These are phyloP conservation scores for Pleurotus salmoneostramineus DNA, from an alignment of 768 basidiomycete genomes.

Conservation along the genomic window DNA sequence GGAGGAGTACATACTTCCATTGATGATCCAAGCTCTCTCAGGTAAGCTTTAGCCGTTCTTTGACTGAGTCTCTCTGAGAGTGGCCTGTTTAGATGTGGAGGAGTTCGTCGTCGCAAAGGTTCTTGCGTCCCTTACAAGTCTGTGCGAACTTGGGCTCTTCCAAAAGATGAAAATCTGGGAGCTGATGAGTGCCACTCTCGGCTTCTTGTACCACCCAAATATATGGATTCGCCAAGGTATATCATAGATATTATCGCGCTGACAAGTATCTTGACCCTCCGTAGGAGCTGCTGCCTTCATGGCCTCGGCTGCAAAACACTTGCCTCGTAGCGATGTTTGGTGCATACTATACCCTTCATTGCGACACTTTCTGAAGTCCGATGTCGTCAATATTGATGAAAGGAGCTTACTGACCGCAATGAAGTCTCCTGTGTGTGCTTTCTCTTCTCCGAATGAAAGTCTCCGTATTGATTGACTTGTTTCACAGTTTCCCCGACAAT, in stretches of 20 bases:
- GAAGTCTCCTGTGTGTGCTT: constrained; percentile 68
- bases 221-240: constrained; percentile 91
- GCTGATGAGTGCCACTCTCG: constrained; percentile 81
- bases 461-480: neutral
- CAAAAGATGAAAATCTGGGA: constrained; percentile 98
- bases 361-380: constrained; percentile 80
- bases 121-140: constrained; percentile 78
- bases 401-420: constrained; percentile 70
- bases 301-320: constrained; percentile 76
- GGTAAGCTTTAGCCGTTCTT: constrained; percentile 44
- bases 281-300: constrained; percentile 86
- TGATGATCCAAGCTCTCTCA: constrained; percentile 94
- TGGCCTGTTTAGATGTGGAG: constrained; percentile 70
- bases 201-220: constrained; percentile 94
- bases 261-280: constrained; percentile 1
- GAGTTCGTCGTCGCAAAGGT: constrained; percentile 93
- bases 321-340: constrained; percentile 90
- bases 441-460: neutral
- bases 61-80: neutral
- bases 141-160: constrained; percentile 88
- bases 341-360: constrained; percentile 94
- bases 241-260: constrained; percentile 6
- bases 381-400: constrained; percentile 73
- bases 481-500: constrained; percentile 54
- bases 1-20: constrained; percentile 94